Percentiles rank a stretch among this genome's conserved stretches.
Evolutionary conservation across 208 protist species (phyloP).

Genomic region (Leptomonas seymouri): DNA sequence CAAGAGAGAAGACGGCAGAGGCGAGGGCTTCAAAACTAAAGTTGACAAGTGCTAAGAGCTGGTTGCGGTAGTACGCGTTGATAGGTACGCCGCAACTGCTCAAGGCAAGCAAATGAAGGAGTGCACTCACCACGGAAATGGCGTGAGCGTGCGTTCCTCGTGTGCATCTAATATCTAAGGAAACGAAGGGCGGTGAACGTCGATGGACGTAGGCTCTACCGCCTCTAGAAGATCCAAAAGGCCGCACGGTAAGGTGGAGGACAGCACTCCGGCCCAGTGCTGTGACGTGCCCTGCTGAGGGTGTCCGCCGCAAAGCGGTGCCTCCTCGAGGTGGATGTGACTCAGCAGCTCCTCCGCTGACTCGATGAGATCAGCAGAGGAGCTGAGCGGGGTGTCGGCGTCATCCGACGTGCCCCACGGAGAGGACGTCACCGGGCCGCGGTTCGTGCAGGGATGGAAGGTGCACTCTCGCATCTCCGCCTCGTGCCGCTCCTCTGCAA

Average conservation of each 20-base stretch:
- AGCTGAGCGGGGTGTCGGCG: neutral
- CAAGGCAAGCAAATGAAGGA: neutral
- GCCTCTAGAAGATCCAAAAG: conserved; percentile 17
- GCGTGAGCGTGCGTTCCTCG: neutral
- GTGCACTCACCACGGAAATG: neutral
- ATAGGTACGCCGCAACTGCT: too few species aligned
- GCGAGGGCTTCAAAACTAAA: too few species aligned
- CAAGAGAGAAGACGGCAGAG: too few species aligned
- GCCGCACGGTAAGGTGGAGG: conserved; percentile 10
- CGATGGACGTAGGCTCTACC: conserved; percentile 13
- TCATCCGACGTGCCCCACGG: conserved; percentile 10
- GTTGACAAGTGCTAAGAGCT: too few species aligned
- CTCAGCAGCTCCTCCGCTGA: conserved; percentile 26
- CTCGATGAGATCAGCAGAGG: conserved; percentile 1
- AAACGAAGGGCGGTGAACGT: neutral
- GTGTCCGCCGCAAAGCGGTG: neutral
- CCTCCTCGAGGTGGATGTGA: conserved; percentile 13
- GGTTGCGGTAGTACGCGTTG: too few species aligned
- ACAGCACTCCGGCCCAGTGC: conserved; percentile 6
- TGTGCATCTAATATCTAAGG: conserved; percentile 6
- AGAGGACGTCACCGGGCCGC: neutral
- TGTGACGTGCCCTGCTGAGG: neutral
- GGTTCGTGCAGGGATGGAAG: conserved; percentile 37
- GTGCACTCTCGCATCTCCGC: conserved; percentile 40
- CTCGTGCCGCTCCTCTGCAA: conserved; percentile 15